Evolutionary conservation across 1,284 basidiomycete species (phyloP), one percentile per base, ranked within the genome.

Genomic region (Apiotrichum siamense): DNA sequence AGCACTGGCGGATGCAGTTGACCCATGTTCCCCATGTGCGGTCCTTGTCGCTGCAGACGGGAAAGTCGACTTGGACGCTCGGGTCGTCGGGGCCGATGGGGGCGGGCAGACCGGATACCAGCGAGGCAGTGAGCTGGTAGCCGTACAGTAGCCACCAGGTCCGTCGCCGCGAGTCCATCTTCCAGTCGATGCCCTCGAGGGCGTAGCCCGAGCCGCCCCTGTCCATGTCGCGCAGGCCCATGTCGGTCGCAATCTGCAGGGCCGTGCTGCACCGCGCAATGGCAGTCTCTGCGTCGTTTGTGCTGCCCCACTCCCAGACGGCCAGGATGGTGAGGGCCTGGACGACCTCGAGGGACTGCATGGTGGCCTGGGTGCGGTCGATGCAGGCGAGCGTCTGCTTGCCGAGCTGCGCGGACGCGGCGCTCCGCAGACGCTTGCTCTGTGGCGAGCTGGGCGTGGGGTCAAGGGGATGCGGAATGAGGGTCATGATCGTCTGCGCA

Each of bases 91-190:
- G 57, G 12, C 58, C 55, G 4, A 70, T 49, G 3, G 49, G 50
- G 2, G 72, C 70, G 17, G 48, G 21, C 15, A 52, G 47, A 9
- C 69, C 69, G 1, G 64, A 63, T 15, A 69, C 59, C 24, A 72
- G 49, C 2, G 62, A 50, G 7, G 57, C 52, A 2, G 49, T 60
- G 25, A 72, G 51, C 50, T 73, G 68, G n/a, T 60, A 63, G 12
- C 56, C 61, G 52, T 69, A 75, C 11, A 65, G 59, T 1, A 63
- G 54, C 74, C 74, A 75, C 73, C 73, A 75, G 1, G 71, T 71
- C 44, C 74, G 56, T 42, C 74, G 57, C 11, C 64, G 64, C 64
- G 71, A 66, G 51, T 75, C 74, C 23, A 56, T 59, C 32, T 50
- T 48, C 66, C 73, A 71, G 47, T 72, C 67, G 21, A 61, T 60